Percentiles rank a stretch among this genome's conserved stretches.
Conservation (phyloP, 164 flowering plant species). For the Liriodendron chinense region DNA sequence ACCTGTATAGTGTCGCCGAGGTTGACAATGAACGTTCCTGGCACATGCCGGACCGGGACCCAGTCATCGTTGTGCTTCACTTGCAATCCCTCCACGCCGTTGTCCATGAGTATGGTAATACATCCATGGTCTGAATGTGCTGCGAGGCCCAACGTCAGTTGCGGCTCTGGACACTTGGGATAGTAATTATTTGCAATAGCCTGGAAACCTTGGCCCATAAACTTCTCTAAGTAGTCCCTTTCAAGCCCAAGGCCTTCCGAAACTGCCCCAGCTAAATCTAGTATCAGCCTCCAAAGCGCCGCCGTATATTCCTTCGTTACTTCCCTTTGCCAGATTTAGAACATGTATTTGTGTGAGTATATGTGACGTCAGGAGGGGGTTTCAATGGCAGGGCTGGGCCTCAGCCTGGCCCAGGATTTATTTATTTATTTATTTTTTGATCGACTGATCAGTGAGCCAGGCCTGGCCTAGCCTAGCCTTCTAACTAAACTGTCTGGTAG, state of each 20-base stretch:
- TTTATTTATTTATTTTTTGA: too few relatives aligned
- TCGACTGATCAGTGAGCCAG: too few relatives aligned
- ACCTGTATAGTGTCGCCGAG: slow-evolving; percentile 30
- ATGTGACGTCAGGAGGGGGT: background rate
- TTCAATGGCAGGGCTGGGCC: too few relatives aligned
- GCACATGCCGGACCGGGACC: slow-evolving; percentile 13
- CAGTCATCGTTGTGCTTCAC: slow-evolving; percentile 15
- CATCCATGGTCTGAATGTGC: slow-evolving; percentile 33
- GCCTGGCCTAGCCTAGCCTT: too few relatives aligned
- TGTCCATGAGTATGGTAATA: slow-evolving; percentile 24
- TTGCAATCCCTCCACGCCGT: slow-evolving; percentile 27
- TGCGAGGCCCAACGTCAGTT: slow-evolving; percentile 23
- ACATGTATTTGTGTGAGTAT: background rate
- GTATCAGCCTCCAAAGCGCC: slow-evolving; percentile 17
- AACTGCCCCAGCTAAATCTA: slow-evolving; percentile 15
- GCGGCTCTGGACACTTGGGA: slow-evolving; percentile 29
- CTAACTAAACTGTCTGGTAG: too few relatives aligned
- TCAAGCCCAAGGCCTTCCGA: slow-evolving; percentile 28
- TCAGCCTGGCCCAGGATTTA: too few relatives aligned
- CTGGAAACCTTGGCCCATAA: slow-evolving; percentile 24
- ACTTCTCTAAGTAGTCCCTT: slow-evolving; percentile 16
- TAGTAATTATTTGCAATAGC: slow-evolving; percentile 28
- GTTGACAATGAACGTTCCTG: slow-evolving; percentile 25
- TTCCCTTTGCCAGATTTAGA: slow-evolving; percentile 11
- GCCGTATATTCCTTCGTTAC: slow-evolving; percentile 23